Base-by-base conservation (phyloP, 2,329 filamentous ascomycete species). In the Colletotrichum lini region DNA sequence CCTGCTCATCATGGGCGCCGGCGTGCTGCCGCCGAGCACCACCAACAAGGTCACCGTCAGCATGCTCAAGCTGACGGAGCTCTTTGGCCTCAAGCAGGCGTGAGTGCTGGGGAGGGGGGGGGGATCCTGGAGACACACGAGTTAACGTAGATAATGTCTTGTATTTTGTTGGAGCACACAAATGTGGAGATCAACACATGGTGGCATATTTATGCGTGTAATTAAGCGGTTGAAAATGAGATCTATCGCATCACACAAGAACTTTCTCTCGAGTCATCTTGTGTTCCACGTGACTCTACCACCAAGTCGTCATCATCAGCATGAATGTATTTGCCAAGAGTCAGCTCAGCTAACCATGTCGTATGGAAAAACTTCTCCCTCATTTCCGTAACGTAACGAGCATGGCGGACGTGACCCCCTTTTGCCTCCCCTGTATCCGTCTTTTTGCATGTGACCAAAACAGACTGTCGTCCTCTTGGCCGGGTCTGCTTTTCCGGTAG, bases 21-120 rank as follows among this genome's bases (percentile, higher is more conserved):
- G 84, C 0, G 79, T 82, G n/a, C 77, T 86, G 74, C 86, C 86
- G 5, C 84, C 84, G 1, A 85, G 80, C 52, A 85, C 79, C 44
- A 83, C 82, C 44, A 87, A 88, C 52, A 77, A 82, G 75, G 79
- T 84, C 3, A 81, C 78, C 16, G 67, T 82, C 47, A 84, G 81
- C 50, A 78, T 84, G 44, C 75, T 81, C 13, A 73, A 74, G 26
- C 64, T 79, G 2, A 78, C 78, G 0, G 72, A 80, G 72, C 57
- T 73, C 9, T 15, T 73, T 21, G 65, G 60, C 16, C 69, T 72
- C n/a, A 65, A 64, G 60, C 65, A 68, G 56, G 69, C 65, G 26
- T 71, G 16, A 58, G 30, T 3, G 1, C 8, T 42, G 15, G 7
- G 30, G 30, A 30, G 30, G 1, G 30, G 8, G 1, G 30, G 8